Percentiles rank a stretch among this genome's conserved stretches.
Evolutionary conservation across 2,329 filamentous ascomycete species (phyloP).

Genomic region (Neocatenulostroma microsporum): DNA sequence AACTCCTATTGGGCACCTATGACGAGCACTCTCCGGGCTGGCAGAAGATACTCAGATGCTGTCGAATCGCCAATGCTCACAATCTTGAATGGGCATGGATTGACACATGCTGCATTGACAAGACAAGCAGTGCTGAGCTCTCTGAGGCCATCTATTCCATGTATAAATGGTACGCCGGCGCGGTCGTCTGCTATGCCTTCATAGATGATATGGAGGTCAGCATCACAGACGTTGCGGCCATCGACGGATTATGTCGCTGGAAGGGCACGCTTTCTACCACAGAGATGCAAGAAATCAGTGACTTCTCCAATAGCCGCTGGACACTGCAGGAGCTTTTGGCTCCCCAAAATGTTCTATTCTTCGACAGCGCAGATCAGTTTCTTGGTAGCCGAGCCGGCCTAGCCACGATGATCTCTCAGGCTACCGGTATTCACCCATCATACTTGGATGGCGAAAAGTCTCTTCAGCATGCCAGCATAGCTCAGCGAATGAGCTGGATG

Average conservation of each 20-base stretch:
- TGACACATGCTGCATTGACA: constrained; percentile 15
- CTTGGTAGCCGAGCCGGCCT: neutral
- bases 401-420: neutral
- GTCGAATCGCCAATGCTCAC: too few relatives aligned
- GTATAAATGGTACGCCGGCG: constrained; percentile 13
- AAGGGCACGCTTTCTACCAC: too few relatives aligned
- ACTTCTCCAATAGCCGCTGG: too few relatives aligned
- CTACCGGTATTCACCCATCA: constrained; percentile 1
- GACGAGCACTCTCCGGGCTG: too few relatives aligned
- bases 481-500: constrained; percentile 10
- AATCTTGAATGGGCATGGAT: constrained; percentile 10
- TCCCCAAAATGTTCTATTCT: constrained; percentile 4
- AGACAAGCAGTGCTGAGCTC: constrained; percentile 9
- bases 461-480: neutral
- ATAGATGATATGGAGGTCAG: constrained; percentile 11
- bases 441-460: too few relatives aligned
- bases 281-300: too few relatives aligned
- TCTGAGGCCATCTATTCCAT: constrained; percentile 11
- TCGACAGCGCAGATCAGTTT: neutral
- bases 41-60: too few relatives aligned
- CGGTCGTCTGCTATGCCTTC: constrained; percentile 9
- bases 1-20: too few relatives aligned
- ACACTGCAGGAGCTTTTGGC: constrained; percentile 5
- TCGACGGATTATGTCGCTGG: too few relatives aligned
- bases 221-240: too few relatives aligned